A percentile compares a stretch with the other conserved stretches of the same genome.
These are phyloP conservation scores for Carex arenaria DNA, from an alignment of 202 grass and related monocot genomes.

Conservation along the genomic window DNA sequence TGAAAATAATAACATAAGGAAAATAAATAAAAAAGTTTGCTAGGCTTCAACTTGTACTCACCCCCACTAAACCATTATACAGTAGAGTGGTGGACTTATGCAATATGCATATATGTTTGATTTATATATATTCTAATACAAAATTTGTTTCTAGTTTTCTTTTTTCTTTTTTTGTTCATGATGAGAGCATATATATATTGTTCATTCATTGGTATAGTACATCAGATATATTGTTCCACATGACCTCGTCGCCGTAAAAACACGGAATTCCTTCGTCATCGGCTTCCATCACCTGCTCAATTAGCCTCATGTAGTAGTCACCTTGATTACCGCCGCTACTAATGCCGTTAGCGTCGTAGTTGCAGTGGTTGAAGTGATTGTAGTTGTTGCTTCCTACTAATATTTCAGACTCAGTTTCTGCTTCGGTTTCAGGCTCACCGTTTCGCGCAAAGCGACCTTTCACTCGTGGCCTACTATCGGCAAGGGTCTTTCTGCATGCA, in stretches of 20 bases:
- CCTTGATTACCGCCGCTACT: background rate
- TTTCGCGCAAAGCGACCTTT: slow-evolving; percentile 63
- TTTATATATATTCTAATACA: slow-evolving; percentile 17
- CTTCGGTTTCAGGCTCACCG: slow-evolving; percentile 12
- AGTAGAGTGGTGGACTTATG: slow-evolving; percentile 17
- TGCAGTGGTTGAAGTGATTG: background rate
- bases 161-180: slow-evolving; percentile 1
- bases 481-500: slow-evolving; percentile 71
- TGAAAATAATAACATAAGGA: background rate
- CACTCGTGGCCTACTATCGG: slow-evolving; percentile 58
- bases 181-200: background rate
- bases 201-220: slow-evolving; percentile 6
- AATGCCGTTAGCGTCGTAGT: background rate
- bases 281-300: slow-evolving; percentile 11
- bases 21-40: background rate
- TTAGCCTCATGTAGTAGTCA: slow-evolving; percentile 1
- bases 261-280: slow-evolving; percentile 6
- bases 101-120: background rate
- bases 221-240: slow-evolving; percentile 20
- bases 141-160: slow-evolving; percentile 19
- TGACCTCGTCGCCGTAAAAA: slow-evolving; percentile 4
- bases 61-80: slow-evolving; percentile 17
- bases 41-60: slow-evolving; percentile 15
- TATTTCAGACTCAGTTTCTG: slow-evolving; percentile 24
- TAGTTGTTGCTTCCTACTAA: slow-evolving; percentile 1